Conservation (phyloP, 306 rosid genomes). For the Pueraria montana region DNA sequence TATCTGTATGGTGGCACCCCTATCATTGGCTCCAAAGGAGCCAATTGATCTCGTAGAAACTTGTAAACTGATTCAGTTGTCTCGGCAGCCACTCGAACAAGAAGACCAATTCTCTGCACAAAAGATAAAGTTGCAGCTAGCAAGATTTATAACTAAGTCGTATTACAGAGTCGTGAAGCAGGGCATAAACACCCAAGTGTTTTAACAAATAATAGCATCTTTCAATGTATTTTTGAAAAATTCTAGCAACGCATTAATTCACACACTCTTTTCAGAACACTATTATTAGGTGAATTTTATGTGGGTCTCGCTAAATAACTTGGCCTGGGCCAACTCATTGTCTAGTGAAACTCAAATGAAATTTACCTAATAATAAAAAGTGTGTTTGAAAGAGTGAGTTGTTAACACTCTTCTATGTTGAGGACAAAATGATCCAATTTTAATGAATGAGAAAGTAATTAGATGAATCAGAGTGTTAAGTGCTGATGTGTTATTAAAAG, state of each 20-base stretch:
- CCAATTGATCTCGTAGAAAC: slow-evolving; percentile 78
- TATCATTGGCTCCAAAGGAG: slow-evolving; percentile 79
- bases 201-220: slow-evolving; percentile 6
- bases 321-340: too few relatives aligned
- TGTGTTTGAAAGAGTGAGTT: too few relatives aligned
- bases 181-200: background rate
- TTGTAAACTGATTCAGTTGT: slow-evolving; percentile 86
- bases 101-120: too few relatives aligned
- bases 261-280: background rate
- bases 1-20: slow-evolving; percentile 81
- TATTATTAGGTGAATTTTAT: background rate
- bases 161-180: slow-evolving; percentile 19
- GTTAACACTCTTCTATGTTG: too few relatives aligned
- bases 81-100: too few relatives aligned
- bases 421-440: too few relatives aligned
- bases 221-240: background rate
- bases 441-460: too few relatives aligned
- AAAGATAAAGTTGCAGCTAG: too few relatives aligned
- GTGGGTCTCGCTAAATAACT: background rate
- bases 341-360: background rate
- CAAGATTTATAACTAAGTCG: too few relatives aligned
- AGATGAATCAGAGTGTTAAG: too few relatives aligned
- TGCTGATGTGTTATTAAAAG: background rate
- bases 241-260: background rate
- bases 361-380: too few relatives aligned